Base-by-base conservation (phyloP, 2,329 filamentous ascomycete genomes). In the Emmonsiellopsis sp. region DNA sequence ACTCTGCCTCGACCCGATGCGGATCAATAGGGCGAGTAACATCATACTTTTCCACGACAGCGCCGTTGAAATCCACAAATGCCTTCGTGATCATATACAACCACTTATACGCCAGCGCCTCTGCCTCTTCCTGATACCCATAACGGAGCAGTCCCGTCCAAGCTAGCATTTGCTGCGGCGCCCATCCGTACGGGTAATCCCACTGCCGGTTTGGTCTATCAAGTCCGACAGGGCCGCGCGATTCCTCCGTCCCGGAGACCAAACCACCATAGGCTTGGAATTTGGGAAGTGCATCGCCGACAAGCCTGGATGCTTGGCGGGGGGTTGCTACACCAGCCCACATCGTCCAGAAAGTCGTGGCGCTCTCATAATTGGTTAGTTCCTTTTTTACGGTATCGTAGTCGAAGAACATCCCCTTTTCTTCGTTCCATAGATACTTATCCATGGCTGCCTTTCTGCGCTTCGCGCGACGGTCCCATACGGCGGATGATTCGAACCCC, bases 151-250 rank as follows among this genome's bases (percentile, higher is more conserved):
- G 76, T 2, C 91, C 93, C 1, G 89, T 91, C 93, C 93, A 98
- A 0, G 93, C 92, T 42, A 98, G 82, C 75, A 98, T 97, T 75
- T 98, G 93, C 76, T 98, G 93, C 34, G 93, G 93, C 53, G 93
- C 93, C 93, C 93, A 98, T 55, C 93, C 93, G 67, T 93, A 97
- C 0, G 93, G 93, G 68, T 90, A 97, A 69, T 98, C 93, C 93
- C 93, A 98, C 69, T 98, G 93, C 62, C 93, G 84, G 70, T 96
- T 97, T 7, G 93, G 93, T 47, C 92, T 81, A 62, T 91, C 82
- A 40, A 96, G 72, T 10, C 87, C 84, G 57, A 95, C 76, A 34
- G 78, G 75, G 41, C 93, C 93, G 44, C 93, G 87, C 52, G 89
- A 95, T 70, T 90, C 82, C 67, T 95, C 84, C 0, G 92, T 95